phyloP scores from a whole-genome alignment of 768 basidiomycete genomes.

The Hygrocybe coccinea region DNA sequence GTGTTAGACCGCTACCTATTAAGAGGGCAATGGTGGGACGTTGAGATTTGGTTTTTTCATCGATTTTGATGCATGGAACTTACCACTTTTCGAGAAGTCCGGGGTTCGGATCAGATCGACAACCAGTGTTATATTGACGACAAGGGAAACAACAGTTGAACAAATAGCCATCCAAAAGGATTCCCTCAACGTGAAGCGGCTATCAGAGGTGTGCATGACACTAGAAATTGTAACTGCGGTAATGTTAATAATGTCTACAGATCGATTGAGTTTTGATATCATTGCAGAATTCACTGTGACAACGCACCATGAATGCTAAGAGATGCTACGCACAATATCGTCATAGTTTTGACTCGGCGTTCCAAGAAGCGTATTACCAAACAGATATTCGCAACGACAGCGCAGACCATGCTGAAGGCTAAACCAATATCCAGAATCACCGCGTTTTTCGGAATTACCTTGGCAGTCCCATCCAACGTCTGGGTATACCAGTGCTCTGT shows the following conservation, averaged over 20 bases:
- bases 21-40: neutral
- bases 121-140: conserved; percentile 65
- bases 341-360: conserved; percentile 55
- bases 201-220: conserved; percentile 52
- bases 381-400: conserved; percentile 60
- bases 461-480: conserved; percentile 40
- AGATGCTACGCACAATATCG: conserved; percentile 57
- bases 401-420: conserved; percentile 62
- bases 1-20: conserved; percentile 75
- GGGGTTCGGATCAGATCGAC: conserved; percentile 54
- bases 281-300: neutral
- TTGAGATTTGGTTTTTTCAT: neutral
- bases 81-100: conserved; percentile 63
- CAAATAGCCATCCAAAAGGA: conserved; percentile 77
- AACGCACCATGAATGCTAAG: conserved; percentile 65
- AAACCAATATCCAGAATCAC: conserved; percentile 54
- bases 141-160: conserved; percentile 60
- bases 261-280: neutral
- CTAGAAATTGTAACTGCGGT: conserved; percentile 56
- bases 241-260: conserved; percentile 67
- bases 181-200: conserved; percentile 66
- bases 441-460: conserved; percentile 52
- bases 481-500: conserved; percentile 72
- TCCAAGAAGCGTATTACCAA: conserved; percentile 72
- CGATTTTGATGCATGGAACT: conserved; percentile 12